A percentile compares a stretch with the other conserved stretches of the same genome.
phyloP scores from a whole-genome alignment of 2,329 filamentous ascomycete genomes.

The Trichoderma koningiopsis region DNA sequence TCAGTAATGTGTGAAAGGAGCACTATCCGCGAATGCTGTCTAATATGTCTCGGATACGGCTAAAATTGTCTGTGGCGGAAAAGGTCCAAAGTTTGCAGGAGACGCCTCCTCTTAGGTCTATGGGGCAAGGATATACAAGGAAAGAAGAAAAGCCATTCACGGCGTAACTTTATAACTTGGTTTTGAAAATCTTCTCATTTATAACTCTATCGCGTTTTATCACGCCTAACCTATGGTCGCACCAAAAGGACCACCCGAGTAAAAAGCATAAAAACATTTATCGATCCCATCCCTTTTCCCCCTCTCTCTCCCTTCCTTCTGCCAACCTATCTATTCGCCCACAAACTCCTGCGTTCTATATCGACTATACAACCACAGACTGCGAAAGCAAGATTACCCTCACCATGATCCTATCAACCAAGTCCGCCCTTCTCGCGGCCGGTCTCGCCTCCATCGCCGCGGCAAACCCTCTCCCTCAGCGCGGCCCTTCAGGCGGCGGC shows the following conservation, averaged over 20 bases:
- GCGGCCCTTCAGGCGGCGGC: no score
- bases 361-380: not conserved
- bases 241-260: not conserved
- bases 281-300: not conserved
- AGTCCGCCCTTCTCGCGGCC: not conserved
- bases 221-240: not conserved
- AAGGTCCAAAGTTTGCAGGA: not conserved
- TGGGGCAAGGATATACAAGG: not conserved
- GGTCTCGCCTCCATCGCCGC: not conserved
- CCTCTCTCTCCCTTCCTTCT: not conserved
- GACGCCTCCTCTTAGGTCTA: not conserved
- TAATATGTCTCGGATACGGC: not conserved
- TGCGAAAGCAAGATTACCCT: not conserved
- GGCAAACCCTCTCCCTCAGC: not conserved
- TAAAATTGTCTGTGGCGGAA: not conserved
- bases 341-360: not conserved
- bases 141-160: not conserved
- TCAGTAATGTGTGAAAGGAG: not conserved
- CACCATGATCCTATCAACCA: not conserved
- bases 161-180: not conserved
- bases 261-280: not conserved
- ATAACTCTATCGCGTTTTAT: not conserved
- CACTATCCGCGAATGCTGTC: not conserved
- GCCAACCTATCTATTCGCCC: not conserved
- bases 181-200: not conserved